A percentile compares a stretch with the other conserved stretches of the same genome.
Conservation (phyloP, 139 green algal genomes). For the Parachlorella kessleri region DNA sequence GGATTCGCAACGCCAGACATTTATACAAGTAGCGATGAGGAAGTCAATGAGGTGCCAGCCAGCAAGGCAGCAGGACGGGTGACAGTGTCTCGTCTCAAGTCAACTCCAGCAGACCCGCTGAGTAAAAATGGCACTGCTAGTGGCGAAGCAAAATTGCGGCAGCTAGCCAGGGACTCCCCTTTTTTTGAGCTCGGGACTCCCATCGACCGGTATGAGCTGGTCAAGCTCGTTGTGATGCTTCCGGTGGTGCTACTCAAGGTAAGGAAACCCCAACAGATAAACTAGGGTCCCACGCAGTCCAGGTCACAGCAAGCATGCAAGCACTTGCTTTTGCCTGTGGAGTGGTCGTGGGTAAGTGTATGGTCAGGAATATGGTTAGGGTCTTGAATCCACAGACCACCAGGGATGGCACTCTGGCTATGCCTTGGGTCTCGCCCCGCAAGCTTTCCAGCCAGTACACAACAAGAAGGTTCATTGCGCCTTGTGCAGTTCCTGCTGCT, state of each 20-base stretch:
- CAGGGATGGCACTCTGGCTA: neutral
- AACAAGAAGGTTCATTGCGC: neutral
- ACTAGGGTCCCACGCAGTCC: neutral
- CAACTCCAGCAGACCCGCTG: neutral
- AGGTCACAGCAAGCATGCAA: neutral
- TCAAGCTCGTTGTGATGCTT: constrained; percentile 43
- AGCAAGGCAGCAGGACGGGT: constrained; percentile 1
- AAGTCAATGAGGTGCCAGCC: neutral
- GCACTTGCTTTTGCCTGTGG: neutral
- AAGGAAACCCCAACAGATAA: neutral
- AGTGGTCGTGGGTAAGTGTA: neutral
- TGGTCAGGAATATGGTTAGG: neutral
- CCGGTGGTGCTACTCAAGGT: constrained; percentile 34
- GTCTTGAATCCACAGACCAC: neutral
- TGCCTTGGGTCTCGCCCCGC: neutral
- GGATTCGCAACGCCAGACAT: too few relatives aligned
- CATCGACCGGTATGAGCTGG: constrained; percentile 43
- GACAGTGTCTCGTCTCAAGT: neutral
- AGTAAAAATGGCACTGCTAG: neutral
- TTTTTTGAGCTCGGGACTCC: constrained; percentile 52
- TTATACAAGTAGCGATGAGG: neutral
- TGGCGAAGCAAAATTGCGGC: neutral
- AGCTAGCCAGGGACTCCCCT: constrained; percentile 17
- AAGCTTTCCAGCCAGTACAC: neutral
- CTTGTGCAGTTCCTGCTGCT: constrained; percentile 1